Conservation (phyloP, 805 yeast genomes). For the Pichia nakasei region DNA sequence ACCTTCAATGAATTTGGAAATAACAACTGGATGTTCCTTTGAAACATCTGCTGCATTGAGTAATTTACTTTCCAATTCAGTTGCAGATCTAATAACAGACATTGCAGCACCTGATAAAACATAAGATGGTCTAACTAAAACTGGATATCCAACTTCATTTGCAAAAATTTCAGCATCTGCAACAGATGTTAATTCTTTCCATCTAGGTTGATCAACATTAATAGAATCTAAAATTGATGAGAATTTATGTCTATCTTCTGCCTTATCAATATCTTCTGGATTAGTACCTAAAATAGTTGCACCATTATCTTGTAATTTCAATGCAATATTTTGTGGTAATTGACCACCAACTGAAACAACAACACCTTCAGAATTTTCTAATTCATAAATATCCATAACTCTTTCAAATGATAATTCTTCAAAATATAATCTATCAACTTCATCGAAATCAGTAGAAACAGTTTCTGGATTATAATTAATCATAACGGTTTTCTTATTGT, state of each 20-base stretch:
- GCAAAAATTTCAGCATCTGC: constrained; percentile 84
- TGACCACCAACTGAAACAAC: constrained; percentile 98
- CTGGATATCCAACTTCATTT: constrained; percentile 83
- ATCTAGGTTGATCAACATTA: constrained; percentile 91
- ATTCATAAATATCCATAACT: constrained; percentile 93
- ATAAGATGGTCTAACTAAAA: constrained; percentile 93
- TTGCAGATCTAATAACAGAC: constrained; percentile 78
- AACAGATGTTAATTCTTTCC: constrained; percentile 90
- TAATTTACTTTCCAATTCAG: constrained; percentile 74
- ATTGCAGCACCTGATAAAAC: constrained; percentile 98
- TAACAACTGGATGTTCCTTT: constrained; percentile 95
- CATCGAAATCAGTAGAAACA: constrained; percentile 96
- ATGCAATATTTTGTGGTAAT: constrained; percentile 94
- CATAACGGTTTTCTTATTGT: constrained; percentile 89
- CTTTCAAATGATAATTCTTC: constrained; percentile 94
- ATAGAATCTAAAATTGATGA: constrained; percentile 89
- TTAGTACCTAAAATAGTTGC: constrained; percentile 89
- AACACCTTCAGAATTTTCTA: constrained; percentile 83
- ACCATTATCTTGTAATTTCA: constrained; percentile 68
- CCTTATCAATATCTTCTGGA: constrained; percentile 92
- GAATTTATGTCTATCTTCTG: constrained; percentile 97
- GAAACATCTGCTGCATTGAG: constrained; percentile 87
- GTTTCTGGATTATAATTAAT: constrained; percentile 98
- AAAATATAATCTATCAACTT: constrained; percentile 93
- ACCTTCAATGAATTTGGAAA: constrained; percentile 89